These are phyloP conservation scores for Suhomyces bolitotheri DNA, from an alignment of 1,139 yeast species.

Conservation along the genomic window DNA sequence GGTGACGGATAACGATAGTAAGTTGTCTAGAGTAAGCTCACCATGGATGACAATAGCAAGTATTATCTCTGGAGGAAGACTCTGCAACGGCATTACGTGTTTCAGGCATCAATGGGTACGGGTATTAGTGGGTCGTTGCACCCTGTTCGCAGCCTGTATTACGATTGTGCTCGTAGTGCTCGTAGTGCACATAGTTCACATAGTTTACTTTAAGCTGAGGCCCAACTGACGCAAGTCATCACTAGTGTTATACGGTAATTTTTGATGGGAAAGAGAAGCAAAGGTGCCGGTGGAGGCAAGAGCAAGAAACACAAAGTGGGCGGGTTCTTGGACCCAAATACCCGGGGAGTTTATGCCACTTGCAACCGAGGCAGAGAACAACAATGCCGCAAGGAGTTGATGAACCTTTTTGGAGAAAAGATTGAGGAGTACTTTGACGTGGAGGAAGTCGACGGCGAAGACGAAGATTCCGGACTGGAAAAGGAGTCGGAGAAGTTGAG, in stretches of 20 bases:
- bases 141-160: too few relatives aligned
- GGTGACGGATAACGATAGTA: conserved; percentile 17
- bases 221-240: too few relatives aligned
- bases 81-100: conserved; percentile 1
- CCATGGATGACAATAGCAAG: conserved; percentile 21
- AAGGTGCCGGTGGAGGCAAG: conserved; percentile 20
- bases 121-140: too few relatives aligned
- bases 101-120: too few relatives aligned
- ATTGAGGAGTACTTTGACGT: conserved; percentile 54
- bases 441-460: conserved; percentile 31
- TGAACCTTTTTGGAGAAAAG: conserved; percentile 56
- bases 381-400: conserved; percentile 72
- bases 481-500: conserved; percentile 18
- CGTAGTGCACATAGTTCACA: too few relatives aligned
- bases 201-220: too few relatives aligned
- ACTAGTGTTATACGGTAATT: too few relatives aligned
- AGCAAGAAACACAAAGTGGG: conserved; percentile 45
- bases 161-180: too few relatives aligned
- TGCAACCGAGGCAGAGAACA: conserved; percentile 78
- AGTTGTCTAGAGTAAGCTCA: conserved; percentile 21
- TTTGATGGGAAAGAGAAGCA: conserved; percentile 44
- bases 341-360: conserved; percentile 83
- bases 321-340: conserved; percentile 71
- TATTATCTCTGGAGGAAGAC: conserved; percentile 4
- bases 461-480: conserved; percentile 29